A percentile compares a stretch with the other conserved stretches of the same genome.
Evolutionary conservation across 371 early-diverging fungal genomes (phyloP).

Genomic region (Globomyces sp.): DNA sequence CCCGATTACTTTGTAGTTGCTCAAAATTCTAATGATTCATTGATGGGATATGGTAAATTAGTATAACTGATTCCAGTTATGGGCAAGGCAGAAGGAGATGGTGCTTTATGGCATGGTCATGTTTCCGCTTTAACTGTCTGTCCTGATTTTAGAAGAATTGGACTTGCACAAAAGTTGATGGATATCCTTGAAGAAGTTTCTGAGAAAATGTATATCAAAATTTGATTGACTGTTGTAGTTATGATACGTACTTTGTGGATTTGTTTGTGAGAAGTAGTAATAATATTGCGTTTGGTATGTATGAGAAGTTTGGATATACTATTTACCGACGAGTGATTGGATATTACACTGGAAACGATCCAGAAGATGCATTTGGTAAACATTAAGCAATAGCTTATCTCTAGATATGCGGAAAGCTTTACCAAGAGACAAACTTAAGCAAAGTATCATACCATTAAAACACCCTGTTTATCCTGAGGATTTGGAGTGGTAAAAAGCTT

Average conservation of each 20-base stretch:
- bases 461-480: conserved; percentile 50
- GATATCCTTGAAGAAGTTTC: conserved; percentile 87
- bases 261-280: conserved; percentile 97
- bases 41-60: conserved; percentile 84
- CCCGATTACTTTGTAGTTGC: conserved; percentile 89
- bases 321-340: conserved; percentile 87
- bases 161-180: conserved; percentile 92
- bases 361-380: conserved; percentile 86
- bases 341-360: conserved; percentile 79
- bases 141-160: conserved; percentile 91
- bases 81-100: conserved; percentile 95
- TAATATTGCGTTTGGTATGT: conserved; percentile 93
- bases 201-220: conserved; percentile 65
- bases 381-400: not conserved
- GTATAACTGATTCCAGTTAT: conserved; percentile 60
- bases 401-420: conserved; percentile 89
- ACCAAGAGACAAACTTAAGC: conserved; percentile 67
- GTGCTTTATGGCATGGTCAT: conserved; percentile 96
- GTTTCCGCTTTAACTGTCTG: conserved; percentile 98
- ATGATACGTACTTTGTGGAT: conserved; percentile 96
- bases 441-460: conserved; percentile 52
- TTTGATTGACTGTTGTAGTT: conserved; percentile 29
- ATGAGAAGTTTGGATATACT: conserved; percentile 90
- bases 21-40: conserved; percentile 65
- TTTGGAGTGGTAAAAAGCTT: conserved; percentile 44